These are phyloP conservation scores for Salix udensis DNA, from an alignment of 345 rosid genomes.

Conservation along the genomic window DNA sequence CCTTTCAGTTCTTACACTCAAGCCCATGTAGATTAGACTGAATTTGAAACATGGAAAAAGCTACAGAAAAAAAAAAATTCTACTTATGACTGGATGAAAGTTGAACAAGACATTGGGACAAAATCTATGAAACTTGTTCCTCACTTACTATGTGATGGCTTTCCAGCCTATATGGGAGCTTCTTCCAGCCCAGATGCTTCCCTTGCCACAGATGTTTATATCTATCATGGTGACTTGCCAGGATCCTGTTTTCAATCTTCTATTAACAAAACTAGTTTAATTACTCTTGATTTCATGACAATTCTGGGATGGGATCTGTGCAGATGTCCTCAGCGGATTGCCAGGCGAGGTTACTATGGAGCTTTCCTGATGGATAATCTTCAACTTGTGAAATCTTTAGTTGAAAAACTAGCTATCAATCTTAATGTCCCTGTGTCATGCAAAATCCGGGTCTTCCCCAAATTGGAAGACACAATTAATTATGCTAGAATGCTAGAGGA, in stretches of 20 bases:
- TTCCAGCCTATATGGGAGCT: too few species aligned
- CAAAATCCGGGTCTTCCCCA: conserved; percentile 79
- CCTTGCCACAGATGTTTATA: too few species aligned
- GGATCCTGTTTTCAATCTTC: too few species aligned
- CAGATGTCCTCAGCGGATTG: conserved; percentile 96
- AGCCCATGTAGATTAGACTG: not conserved
- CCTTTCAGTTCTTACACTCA: not conserved
- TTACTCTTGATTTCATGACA: not conserved
- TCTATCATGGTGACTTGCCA: too few species aligned
- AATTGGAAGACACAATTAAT: conserved; percentile 61
- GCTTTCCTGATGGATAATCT: conserved; percentile 97
- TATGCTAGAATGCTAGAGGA: conserved; percentile 93
- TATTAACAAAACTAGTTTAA: not conserved
- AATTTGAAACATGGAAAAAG: not conserved
- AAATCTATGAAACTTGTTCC: too few species aligned
- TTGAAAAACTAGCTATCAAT: conserved; percentile 63
- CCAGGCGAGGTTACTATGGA: conserved; percentile 82
- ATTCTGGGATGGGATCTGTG: conserved; percentile 1
- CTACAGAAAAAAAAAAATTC: not conserved
- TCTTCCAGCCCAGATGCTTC: too few species aligned
- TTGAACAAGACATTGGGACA: too few species aligned
- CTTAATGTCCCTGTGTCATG: conserved; percentile 80
- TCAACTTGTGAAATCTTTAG: conserved; percentile 75
- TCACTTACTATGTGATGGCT: too few species aligned
- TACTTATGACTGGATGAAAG: too few species aligned